Evolutionary conservation across 495 filamentous ascomycete species (phyloP).

Genomic region (Hyaloscypha bicolor): DNA sequence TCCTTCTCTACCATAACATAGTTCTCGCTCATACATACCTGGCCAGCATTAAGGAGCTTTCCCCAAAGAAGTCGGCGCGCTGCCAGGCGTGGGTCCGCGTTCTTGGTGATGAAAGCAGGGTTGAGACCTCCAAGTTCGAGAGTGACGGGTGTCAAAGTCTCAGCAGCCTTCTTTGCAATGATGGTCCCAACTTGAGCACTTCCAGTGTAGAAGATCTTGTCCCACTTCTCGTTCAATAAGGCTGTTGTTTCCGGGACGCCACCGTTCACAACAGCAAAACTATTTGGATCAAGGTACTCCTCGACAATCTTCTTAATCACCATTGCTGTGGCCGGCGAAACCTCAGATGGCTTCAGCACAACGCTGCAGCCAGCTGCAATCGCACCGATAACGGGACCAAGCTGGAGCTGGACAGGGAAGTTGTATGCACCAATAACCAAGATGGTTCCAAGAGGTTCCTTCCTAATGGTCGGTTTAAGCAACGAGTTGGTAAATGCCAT

Average conservation of each 20-base stretch:
- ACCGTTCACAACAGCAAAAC: conserved; percentile 81
- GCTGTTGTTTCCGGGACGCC: conserved; percentile 76
- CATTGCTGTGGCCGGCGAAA: conserved; percentile 71
- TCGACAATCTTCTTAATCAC: conserved; percentile 77
- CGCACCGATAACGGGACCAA: conserved; percentile 83
- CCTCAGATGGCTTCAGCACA: conserved; percentile 88
- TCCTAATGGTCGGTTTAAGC: conserved; percentile 75
- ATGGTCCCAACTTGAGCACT: conserved; percentile 76
- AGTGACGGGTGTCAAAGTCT: conserved; percentile 83
- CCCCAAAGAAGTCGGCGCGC: conserved; percentile 85
- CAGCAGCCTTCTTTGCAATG: conserved; percentile 88
- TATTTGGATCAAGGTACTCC: conserved; percentile 72
- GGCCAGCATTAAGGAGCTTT: conserved; percentile 82
- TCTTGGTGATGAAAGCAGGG: conserved; percentile 84
- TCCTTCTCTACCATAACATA: conserved; percentile 81
- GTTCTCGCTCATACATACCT: conserved; percentile 88
- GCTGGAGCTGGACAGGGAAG: conserved; percentile 79
- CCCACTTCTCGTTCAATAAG: conserved; percentile 87
- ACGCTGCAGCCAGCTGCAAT: conserved; percentile 90
- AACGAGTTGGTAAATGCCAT: conserved; percentile 66
- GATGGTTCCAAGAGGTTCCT: conserved; percentile 84
- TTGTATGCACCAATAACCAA: conserved; percentile 94
- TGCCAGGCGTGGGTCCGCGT: conserved; percentile 77
- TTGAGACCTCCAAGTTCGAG: conserved; percentile 92
- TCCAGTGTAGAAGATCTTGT: conserved; percentile 98